Conservation (phyloP, 129 eudicot species). For the Artemisia annua region DNA sequence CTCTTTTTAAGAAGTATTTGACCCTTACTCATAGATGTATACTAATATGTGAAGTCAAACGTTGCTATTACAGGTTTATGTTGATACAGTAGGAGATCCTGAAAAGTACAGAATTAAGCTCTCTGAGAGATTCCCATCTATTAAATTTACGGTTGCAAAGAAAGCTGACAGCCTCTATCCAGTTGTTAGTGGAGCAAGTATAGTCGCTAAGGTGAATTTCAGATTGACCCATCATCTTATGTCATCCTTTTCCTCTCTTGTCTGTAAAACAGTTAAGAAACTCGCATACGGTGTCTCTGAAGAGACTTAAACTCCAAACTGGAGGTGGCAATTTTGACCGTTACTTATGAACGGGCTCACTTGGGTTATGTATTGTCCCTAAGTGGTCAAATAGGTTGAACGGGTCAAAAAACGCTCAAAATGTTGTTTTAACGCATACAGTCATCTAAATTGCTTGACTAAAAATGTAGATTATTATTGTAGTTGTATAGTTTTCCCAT, state of each 20-base stretch:
- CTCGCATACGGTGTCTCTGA: not conserved
- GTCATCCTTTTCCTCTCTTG: too few species aligned
- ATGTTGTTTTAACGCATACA: not conserved
- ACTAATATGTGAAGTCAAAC: not conserved
- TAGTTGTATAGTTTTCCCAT: not conserved
- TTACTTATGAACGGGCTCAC: not conserved
- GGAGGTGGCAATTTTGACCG: not conserved
- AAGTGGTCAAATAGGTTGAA: not conserved
- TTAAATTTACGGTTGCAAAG: slow-evolving; percentile 92
- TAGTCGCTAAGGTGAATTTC: slow-evolving; percentile 85
- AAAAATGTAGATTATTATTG: not conserved
- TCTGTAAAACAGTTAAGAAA: too few species aligned
- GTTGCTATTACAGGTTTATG: slow-evolving; percentile 59
- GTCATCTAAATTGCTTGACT: not conserved
- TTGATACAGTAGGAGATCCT: slow-evolving; percentile 95
- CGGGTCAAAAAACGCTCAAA: not conserved
- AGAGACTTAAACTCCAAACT: slow-evolving; percentile 3
- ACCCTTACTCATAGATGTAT: not conserved
- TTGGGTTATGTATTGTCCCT: not conserved
- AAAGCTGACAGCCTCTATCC: slow-evolving; percentile 99
- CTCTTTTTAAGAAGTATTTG: not conserved
- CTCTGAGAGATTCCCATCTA: slow-evolving; percentile 70
- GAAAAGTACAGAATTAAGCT: slow-evolving; percentile 81
- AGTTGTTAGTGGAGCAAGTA: slow-evolving; percentile 99
- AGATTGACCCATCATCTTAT: too few species aligned